Conservation (phyloP, 2,329 filamentous ascomycete species). For the Hypoxylon sp. region DNA sequence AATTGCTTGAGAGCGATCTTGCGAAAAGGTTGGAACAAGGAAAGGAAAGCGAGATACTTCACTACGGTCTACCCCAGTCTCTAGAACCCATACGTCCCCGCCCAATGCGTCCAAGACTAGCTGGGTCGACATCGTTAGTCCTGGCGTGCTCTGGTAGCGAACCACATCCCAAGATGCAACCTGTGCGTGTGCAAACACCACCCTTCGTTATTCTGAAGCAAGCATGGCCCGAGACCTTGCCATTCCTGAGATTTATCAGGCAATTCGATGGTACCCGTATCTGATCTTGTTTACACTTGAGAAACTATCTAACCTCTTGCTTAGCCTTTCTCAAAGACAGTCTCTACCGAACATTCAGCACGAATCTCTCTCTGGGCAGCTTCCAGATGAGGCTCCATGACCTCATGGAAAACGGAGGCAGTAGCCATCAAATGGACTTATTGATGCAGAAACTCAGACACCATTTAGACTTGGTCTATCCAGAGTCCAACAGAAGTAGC, state of each 20-base stretch:
- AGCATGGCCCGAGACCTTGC: not conserved
- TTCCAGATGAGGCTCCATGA: not conserved
- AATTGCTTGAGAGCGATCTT: not conserved
- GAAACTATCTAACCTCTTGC: not conserved
- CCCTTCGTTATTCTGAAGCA: not conserved
- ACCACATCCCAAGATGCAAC: not conserved
- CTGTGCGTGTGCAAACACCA: not conserved
- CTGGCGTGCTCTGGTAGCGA: too few relatives aligned
- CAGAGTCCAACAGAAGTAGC: not conserved
- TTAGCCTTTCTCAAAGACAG: not conserved
- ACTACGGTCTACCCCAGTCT: not conserved
- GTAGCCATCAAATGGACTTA: not conserved
- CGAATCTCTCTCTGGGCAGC: not conserved
- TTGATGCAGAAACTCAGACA: not conserved
- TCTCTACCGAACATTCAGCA: not conserved
- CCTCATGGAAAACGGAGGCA: not conserved
- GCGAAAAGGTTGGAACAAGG: not conserved
- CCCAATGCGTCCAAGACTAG: not conserved
- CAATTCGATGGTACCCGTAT: not conserved
- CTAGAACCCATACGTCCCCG: not conserved
- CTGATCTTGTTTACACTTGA: not conserved
- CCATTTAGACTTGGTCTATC: not conserved
- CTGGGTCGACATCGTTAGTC: too few relatives aligned
- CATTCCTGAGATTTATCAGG: not conserved
- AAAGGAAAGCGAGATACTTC: not conserved